Evolutionary conservation across 331 rosid genomes (phyloP), one percentile per base, ranked within the genome.

Genomic region (Rosa hybrid): DNA sequence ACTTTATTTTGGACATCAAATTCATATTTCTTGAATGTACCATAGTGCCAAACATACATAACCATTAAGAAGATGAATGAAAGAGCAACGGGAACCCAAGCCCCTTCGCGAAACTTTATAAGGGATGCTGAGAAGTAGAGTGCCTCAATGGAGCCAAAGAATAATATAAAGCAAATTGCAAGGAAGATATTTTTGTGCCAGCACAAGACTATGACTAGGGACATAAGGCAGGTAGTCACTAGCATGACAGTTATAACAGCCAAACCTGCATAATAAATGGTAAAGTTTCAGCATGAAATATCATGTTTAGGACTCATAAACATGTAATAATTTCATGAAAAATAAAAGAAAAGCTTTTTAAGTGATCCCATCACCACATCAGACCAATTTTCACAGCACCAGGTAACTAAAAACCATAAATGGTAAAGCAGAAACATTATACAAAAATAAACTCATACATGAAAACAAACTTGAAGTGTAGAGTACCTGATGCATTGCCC

Each of bases 211-310:
- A 96, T 91, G 50, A 96, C 99, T 27, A 96, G 93, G 82, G 98
- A 93, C 99, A 96, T 96, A 27, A 96, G 85, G 87, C 97, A 93
- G 48, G 97, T 93, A 18, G 98, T 91, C 72, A 93, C 97, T 78
- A 96, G 84, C 98, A 96, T 96, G 75, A 93, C 98, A 12, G 99
- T 93, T 82, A 96, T 96, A 25, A 96, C 98, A 30, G 99, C 99
- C 93, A 96, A 86, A 50, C 99, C 99, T 95, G 90, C 74, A 86
- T 10, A 34, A 71, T 63, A 76, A 84, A 76, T 27, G 63, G 74
- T 5, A 48, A 71, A 77, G 57, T 56, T 56, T 54, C 78, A 56
- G 53, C 1, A 46, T n/a, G 23, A 7, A 49, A 60, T 54, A 25
- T 38, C 14, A 42, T 30, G 60, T 62, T 48, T 39, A 69, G 25